phyloP scores from a whole-genome alignment of 192 early-diverging fungal species.

The Geosiphon pyriformis region DNA sequence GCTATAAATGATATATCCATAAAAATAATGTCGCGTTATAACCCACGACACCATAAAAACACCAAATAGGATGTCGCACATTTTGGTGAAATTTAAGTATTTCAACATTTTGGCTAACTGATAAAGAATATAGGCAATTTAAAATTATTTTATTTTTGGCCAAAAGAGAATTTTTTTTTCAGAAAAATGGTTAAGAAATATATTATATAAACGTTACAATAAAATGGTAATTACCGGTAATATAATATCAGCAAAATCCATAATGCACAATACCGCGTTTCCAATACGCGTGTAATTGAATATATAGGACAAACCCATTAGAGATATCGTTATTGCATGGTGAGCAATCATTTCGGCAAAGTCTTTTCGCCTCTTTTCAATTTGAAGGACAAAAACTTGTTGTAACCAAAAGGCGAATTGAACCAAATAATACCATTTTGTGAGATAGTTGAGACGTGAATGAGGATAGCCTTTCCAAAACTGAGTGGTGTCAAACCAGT shows the following conservation, averaged over 20 bases:
- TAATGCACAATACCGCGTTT: conserved; percentile 68
- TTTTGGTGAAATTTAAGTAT: conserved; percentile 53
- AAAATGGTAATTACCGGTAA: conserved; percentile 47
- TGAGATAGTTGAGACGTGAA: conserved; percentile 39
- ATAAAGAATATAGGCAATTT: not conserved
- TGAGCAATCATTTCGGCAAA: conserved; percentile 65
- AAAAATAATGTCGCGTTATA: conserved; percentile 68
- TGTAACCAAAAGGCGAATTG: conserved; percentile 78
- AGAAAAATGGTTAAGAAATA: too few species aligned
- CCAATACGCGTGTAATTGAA: conserved; percentile 71
- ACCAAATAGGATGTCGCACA: conserved; percentile 69
- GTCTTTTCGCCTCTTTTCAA: conserved; percentile 72
- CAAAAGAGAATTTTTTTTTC: too few species aligned
- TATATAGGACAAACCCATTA: conserved; percentile 60
- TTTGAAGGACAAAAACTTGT: conserved; percentile 67
- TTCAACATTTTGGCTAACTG: conserved; percentile 74
- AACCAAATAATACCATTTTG: conserved; percentile 71
- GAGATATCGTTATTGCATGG: conserved; percentile 68
- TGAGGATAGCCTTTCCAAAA: conserved; percentile 75
- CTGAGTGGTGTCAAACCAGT: conserved; percentile 67
- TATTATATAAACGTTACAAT: too few species aligned
- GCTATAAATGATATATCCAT: conserved; percentile 60
- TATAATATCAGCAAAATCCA: conserved; percentile 79
- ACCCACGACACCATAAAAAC: conserved; percentile 72
- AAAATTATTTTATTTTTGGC: too few species aligned